These are phyloP conservation scores for Rostrohypoxylon terebratum DNA, from an alignment of 495 filamentous ascomycete genomes.

Conservation along the genomic window DNA sequence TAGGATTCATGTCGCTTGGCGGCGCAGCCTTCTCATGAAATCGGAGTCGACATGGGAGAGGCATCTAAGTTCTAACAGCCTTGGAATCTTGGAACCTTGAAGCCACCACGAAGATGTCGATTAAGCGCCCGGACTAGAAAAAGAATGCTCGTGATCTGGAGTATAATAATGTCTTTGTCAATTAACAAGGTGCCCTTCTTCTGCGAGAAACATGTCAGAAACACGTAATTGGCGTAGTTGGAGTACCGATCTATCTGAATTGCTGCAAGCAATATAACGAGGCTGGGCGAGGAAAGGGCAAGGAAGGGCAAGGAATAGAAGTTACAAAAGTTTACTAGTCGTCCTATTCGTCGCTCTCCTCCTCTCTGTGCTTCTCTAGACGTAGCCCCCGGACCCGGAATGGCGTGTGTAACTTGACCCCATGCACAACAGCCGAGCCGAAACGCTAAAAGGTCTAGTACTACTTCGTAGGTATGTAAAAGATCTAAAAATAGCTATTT, in stretches of 20 bases:
- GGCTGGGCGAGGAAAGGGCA: constrained; percentile 26
- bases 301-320: constrained; percentile 3
- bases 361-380: background rate
- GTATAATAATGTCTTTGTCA: background rate
- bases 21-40: constrained; percentile 28
- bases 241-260: constrained; percentile 25
- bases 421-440: constrained; percentile 44
- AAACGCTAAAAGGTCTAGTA: constrained; percentile 32
- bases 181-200: background rate
- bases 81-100: no score
- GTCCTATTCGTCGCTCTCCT: background rate
- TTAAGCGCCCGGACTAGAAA: constrained; percentile 39
- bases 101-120: constrained; percentile 1
- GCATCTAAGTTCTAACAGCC: constrained; percentile 1
- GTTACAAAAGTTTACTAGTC: background rate
- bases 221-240: constrained; percentile 30
- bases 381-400: constrained; percentile 36
- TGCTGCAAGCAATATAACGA: constrained; percentile 40
- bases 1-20: constrained; percentile 41
- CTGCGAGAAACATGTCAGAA: constrained; percentile 7
- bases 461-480: no score
- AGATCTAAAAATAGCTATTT: constrained; percentile 51
- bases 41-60: constrained; percentile 28
- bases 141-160: background rate
- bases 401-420: constrained; percentile 33